Percentiles rank a stretch among this genome's conserved stretches.
phyloP scores from a whole-genome alignment of 2,329 filamentous ascomycete species.

The Beauveria sp. region DNA sequence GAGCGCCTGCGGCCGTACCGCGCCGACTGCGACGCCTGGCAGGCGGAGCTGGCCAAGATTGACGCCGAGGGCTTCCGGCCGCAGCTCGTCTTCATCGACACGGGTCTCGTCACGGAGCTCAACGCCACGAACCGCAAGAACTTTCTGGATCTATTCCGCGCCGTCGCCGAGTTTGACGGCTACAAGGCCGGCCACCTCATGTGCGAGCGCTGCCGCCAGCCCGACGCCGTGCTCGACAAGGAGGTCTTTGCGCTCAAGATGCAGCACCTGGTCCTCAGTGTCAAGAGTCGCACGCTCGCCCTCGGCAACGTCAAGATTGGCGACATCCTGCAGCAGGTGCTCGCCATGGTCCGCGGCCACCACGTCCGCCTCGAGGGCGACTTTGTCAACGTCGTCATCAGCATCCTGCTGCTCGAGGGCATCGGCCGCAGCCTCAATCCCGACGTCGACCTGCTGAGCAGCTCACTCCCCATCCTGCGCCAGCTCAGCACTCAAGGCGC shows the following conservation, averaged over 20 bases:
- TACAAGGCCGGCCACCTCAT: slow-evolving; percentile 93
- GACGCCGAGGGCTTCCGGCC: slow-evolving; percentile 85
- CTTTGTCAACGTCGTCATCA: slow-evolving; percentile 96
- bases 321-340: slow-evolving; percentile 83
- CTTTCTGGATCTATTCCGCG: slow-evolving; percentile 92
- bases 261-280: slow-evolving; percentile 87
- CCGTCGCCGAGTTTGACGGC: slow-evolving; percentile 92
- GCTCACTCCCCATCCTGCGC: slow-evolving; percentile 81
- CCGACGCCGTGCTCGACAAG: slow-evolving; percentile 77
- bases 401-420: slow-evolving; percentile 85
- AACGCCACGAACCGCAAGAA: slow-evolving; percentile 80
- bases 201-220: slow-evolving; percentile 91
- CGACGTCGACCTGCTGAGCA: slow-evolving; percentile 74
- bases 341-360: slow-evolving; percentile 84
- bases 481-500: slow-evolving; percentile 76
- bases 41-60: slow-evolving; percentile 63
- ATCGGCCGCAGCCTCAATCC: slow-evolving; percentile 86
- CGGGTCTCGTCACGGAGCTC: slow-evolving; percentile 87
- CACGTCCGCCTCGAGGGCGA: slow-evolving; percentile 94
- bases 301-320: slow-evolving; percentile 94
- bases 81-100: slow-evolving; percentile 95
- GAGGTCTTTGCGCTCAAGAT: slow-evolving; percentile 93
- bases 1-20: slow-evolving; percentile 66
- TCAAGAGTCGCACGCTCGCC: slow-evolving; percentile 86
- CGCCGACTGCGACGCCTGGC: slow-evolving; percentile 63